These are phyloP conservation scores for Suillus weaverae DNA, from an alignment of 768 basidiomycete species.

Conservation along the genomic window DNA sequence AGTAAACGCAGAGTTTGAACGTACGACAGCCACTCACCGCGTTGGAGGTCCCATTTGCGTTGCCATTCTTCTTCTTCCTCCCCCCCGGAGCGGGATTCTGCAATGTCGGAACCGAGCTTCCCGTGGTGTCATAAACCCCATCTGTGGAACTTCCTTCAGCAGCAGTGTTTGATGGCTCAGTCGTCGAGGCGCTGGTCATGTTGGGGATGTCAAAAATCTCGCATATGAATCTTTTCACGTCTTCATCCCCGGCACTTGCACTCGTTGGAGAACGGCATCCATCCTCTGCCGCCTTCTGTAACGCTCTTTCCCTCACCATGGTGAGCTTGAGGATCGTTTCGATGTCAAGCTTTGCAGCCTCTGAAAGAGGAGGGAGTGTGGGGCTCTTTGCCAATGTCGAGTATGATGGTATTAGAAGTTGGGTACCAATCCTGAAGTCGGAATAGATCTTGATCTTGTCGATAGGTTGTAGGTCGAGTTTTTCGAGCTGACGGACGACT, in stretches of 20 bases:
- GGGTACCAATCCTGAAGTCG: conserved; percentile 45
- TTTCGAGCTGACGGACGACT: conserved; percentile 57
- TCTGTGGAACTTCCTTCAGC: not conserved
- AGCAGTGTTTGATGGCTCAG: no score
- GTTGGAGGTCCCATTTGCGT: not conserved
- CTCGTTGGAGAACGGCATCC: conserved; percentile 31
- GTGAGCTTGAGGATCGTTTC: conserved; percentile 55
- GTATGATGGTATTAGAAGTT: conserved; percentile 53
- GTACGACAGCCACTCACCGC: not conserved
- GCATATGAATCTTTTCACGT: conserved; percentile 29
- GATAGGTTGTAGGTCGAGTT: conserved; percentile 44
- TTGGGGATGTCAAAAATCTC: conserved; percentile 31
- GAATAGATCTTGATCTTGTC: conserved; percentile 62
- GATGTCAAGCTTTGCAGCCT: conserved; percentile 56
- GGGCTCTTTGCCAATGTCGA: conserved; percentile 50
- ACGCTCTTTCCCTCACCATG: conserved; percentile 47
- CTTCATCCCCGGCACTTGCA: conserved; percentile 27
- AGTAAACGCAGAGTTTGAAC: not conserved
- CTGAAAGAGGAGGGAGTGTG: conserved; percentile 50
- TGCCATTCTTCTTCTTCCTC: not conserved
- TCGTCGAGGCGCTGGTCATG: not conserved
- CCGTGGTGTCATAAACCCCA: not conserved
- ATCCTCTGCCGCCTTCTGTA: conserved; percentile 33
- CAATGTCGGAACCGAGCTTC: not conserved
- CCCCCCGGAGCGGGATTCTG: not conserved